phyloP scores from a whole-genome alignment of 805 yeast genomes.

The Pichia nanzhaoensis region DNA sequence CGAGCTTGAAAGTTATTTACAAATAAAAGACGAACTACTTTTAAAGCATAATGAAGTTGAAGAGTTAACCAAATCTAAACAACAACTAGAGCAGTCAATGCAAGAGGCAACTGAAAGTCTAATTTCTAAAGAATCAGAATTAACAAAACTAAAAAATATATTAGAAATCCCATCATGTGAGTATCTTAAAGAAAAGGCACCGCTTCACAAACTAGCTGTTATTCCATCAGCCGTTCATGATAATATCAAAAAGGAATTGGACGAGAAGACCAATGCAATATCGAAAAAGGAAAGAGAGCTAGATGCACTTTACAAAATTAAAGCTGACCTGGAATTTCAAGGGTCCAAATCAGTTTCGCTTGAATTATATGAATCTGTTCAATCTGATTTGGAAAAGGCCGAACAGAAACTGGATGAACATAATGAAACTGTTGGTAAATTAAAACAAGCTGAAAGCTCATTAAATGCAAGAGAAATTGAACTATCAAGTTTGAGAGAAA shows the following conservation, averaged over 20 bases:
- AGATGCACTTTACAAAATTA: slow-evolving; percentile 5
- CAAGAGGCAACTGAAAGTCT: not conserved
- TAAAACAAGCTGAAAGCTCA: slow-evolving; percentile 4
- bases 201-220: slow-evolving; percentile 30
- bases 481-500: not conserved
- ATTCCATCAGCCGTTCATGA: slow-evolving; percentile 12
- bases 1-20: not conserved
- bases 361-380: slow-evolving; percentile 14
- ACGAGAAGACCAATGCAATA: slow-evolving; percentile 2
- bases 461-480: slow-evolving; percentile 5
- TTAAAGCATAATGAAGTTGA: slow-evolving; percentile 7
- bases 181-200: slow-evolving; percentile 14
- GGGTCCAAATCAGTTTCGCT: slow-evolving; percentile 13
- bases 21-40: not conserved
- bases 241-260: slow-evolving; percentile 7
- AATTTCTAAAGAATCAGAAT: slow-evolving; percentile 4
- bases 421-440: slow-evolving; percentile 5
- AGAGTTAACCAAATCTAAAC: slow-evolving; percentile 4
- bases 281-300: slow-evolving; percentile 10
- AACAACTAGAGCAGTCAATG: not conserved
- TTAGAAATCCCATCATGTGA: slow-evolving; percentile 9
- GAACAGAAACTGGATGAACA: slow-evolving; percentile 4
- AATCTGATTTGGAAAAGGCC: slow-evolving; percentile 7
- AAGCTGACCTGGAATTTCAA: slow-evolving; percentile 13
- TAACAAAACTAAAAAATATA: not conserved